Conservation (phyloP, 176 grass and related monocot genomes). For the Triticum monococcum region DNA sequence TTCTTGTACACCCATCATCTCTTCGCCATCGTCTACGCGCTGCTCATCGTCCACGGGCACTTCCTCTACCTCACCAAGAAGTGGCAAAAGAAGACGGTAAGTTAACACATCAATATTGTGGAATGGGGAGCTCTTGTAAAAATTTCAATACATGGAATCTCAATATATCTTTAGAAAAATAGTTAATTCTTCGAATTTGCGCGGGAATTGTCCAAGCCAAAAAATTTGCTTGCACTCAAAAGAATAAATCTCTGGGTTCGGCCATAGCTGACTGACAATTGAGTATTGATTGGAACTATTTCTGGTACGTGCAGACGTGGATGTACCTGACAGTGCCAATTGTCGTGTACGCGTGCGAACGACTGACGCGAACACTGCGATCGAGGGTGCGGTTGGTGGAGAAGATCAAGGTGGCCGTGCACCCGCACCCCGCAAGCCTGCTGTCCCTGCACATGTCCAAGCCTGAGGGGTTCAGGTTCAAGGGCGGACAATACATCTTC, state of each 20-base stretch:
- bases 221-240: no score
- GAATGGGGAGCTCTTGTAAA: no score
- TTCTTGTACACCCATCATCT: constrained; percentile 96
- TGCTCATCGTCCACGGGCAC: no score
- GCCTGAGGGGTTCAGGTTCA: constrained; percentile 67
- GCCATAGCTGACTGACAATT: no score
- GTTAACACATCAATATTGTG: neutral
- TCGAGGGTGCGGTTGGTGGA: constrained; percentile 71
- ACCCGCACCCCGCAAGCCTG: constrained; percentile 51
- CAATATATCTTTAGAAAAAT: no score
- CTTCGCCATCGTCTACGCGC: constrained; percentile 29
- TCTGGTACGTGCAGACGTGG: constrained; percentile 50
- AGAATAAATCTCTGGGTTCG: no score
- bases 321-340: constrained; percentile 74
- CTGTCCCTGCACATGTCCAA: constrained; percentile 71
- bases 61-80: neutral
- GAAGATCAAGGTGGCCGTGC: constrained; percentile 70
- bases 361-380: constrained; percentile 51
- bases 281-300: no score
- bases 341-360: constrained; percentile 54
- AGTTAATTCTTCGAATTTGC: no score
- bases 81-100: constrained; percentile 80
- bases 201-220: no score
- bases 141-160: no score
- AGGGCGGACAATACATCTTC: constrained; percentile 83